phyloP scores from a whole-genome alignment of 2,329 filamentous ascomycete genomes.

The Colletotrichum sansevieriae region DNA sequence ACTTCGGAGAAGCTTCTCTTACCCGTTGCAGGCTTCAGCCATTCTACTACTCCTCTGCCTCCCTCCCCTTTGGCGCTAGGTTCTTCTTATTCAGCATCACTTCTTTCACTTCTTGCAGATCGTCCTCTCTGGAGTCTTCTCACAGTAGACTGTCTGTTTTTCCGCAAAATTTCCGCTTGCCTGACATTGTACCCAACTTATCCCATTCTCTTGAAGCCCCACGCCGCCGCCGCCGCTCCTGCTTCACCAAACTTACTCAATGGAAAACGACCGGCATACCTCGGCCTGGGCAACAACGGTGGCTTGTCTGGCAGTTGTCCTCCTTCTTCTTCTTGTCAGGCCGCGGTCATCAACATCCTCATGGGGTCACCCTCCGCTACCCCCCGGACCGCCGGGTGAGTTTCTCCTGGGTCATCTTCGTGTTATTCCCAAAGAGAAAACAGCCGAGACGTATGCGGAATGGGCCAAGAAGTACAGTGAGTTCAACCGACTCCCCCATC shows the following conservation, averaged over 20 bases:
- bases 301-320: conserved; percentile 22
- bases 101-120: neutral
- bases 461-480: conserved; percentile 66
- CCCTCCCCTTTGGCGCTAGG: conserved; percentile 5
- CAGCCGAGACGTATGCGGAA: conserved; percentile 39
- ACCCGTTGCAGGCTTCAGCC: conserved; percentile 7
- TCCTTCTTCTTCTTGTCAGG: conserved; percentile 24
- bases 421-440: conserved; percentile 49
- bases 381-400: conserved; percentile 42
- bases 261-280: conserved; percentile 1
- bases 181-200: no score
- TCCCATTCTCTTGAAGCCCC: no score
- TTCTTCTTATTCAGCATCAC: conserved; percentile 5
- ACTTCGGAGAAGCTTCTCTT: conserved; percentile 12
- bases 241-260: neutral
- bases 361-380: conserved; percentile 34
- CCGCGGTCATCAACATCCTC: conserved; percentile 21
- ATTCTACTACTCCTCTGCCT: conserved; percentile 12
- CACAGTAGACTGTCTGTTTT: neutral
- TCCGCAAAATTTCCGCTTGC: neutral
- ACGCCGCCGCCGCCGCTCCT: no score
- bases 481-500: neutral
- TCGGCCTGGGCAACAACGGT: conserved; percentile 26
- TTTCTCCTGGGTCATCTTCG: conserved; percentile 54
- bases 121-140: neutral